These are phyloP conservation scores for Quercus bicolor DNA, from an alignment of 306 rosid species.

Conservation along the genomic window DNA sequence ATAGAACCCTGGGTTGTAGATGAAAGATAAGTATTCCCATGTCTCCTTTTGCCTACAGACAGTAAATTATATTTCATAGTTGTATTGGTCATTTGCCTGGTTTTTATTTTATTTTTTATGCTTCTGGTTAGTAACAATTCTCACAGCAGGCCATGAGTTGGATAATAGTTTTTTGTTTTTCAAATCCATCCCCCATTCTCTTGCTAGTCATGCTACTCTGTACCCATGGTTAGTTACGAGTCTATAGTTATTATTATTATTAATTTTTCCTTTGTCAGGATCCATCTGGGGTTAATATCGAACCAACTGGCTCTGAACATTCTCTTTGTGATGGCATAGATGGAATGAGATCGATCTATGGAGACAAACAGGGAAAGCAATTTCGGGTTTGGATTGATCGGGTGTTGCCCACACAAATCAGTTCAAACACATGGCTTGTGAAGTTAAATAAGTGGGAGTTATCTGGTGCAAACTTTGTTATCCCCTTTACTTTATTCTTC, in stretches of 20 bases:
- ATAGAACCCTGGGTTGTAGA: neutral
- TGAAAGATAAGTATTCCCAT: neutral
- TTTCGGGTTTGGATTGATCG: constrained; percentile 69
- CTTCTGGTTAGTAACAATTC: neutral
- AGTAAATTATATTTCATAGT: neutral
- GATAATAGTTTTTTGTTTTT: neutral
- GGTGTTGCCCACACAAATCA: constrained; percentile 43
- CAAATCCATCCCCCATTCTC: neutral
- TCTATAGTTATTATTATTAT: constrained; percentile 5
- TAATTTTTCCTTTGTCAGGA: constrained; percentile 37
- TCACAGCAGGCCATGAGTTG: neutral
- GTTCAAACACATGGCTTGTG: constrained; percentile 64
- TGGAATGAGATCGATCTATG: constrained; percentile 39
- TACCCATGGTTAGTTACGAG: neutral
- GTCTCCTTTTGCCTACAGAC: neutral
- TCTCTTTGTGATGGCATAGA: constrained; percentile 32
- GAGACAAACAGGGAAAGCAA: constrained; percentile 72
- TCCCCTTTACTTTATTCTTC: neutral
- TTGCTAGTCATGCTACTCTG: neutral
- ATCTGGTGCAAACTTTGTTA: constrained; percentile 40
- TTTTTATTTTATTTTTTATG: neutral
- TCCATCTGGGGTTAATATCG: constrained; percentile 49
- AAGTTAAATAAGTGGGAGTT: constrained; percentile 74
- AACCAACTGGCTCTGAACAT: constrained; percentile 65
- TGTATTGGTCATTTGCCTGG: constrained; percentile 15